These are phyloP conservation scores for Xylaria hypoxylon DNA, from an alignment of 2,329 filamentous ascomycete species.

Conservation along the genomic window DNA sequence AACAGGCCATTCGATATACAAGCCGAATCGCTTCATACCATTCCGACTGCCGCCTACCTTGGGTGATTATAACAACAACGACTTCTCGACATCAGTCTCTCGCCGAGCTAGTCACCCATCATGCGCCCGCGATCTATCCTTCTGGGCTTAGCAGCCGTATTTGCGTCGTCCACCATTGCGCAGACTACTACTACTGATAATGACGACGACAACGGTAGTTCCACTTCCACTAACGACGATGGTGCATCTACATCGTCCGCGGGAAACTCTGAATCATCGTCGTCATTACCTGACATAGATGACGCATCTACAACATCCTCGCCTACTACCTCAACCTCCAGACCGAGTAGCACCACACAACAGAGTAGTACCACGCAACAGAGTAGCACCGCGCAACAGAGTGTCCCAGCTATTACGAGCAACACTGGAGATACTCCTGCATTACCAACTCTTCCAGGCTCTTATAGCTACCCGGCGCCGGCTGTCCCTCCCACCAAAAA, in stretches of 20 bases:
- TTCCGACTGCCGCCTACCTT: not conserved
- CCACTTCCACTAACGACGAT: conserved; percentile 21
- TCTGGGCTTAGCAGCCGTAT: conserved; percentile 41
- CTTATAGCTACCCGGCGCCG: conserved; percentile 75
- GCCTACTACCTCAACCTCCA: conserved; percentile 33
- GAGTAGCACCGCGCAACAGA: conserved; percentile 32
- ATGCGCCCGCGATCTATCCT: conserved; percentile 47
- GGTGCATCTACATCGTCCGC: conserved; percentile 28
- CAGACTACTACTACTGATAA: conserved; percentile 38
- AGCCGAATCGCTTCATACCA: not conserved
- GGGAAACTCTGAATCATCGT: conserved; percentile 8
- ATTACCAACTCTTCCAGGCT: conserved; percentile 67
- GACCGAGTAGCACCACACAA: conserved; percentile 33
- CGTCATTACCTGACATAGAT: conserved; percentile 32
- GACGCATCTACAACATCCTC: conserved; percentile 36
- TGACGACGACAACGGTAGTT: conserved; percentile 23
- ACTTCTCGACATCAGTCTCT: conserved; percentile 26
- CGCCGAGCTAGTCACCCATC: conserved; percentile 32
- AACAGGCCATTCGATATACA: not conserved
- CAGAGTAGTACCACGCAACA: too few relatives aligned
- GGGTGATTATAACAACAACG: conserved; percentile 12
- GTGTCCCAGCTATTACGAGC: conserved; percentile 35
- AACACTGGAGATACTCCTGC: conserved; percentile 22
- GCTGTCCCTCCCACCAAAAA: conserved; percentile 83
- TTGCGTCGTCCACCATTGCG: conserved; percentile 44